Evolutionary conservation across 345 rosid genomes (phyloP).

Genomic region (Pseudoturritis turrita): DNA sequence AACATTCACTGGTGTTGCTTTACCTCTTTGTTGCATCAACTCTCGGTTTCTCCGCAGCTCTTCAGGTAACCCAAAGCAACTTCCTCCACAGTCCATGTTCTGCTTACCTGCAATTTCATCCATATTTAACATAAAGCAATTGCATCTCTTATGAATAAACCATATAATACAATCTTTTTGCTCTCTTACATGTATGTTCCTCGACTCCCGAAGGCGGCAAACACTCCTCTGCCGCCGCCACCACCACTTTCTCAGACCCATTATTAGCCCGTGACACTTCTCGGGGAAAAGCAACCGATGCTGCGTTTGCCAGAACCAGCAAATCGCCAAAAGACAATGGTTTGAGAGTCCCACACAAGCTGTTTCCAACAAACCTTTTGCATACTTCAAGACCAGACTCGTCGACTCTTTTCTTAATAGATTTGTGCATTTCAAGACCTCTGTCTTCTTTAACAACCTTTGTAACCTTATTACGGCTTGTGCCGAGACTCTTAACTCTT

Average conservation of each 20-base stretch:
- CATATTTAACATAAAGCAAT: background rate
- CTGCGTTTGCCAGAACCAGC: background rate
- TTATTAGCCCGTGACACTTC: background rate
- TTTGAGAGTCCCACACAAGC: background rate
- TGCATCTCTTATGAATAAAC: background rate
- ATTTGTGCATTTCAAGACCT: background rate
- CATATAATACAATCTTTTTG: background rate
- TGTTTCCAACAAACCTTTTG: background rate
- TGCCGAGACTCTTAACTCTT: background rate
- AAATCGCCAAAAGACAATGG: background rate
- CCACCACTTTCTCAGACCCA: background rate
- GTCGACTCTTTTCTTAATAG: background rate
- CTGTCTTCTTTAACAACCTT: background rate
- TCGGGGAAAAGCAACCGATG: background rate
- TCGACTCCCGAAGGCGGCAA: background rate
- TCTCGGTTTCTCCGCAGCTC: background rate
- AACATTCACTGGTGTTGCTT: background rate
- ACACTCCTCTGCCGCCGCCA: background rate
- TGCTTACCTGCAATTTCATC: background rate
- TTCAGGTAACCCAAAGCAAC: background rate
- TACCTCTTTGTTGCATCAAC: background rate
- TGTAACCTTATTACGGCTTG: no score
- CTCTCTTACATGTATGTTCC: background rate
- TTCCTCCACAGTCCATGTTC: background rate
- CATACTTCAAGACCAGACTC: background rate